Evolutionary conservation across 2,329 filamentous ascomycete species (phyloP).

Genomic region (Aspergillus pseudoterreus): DNA sequence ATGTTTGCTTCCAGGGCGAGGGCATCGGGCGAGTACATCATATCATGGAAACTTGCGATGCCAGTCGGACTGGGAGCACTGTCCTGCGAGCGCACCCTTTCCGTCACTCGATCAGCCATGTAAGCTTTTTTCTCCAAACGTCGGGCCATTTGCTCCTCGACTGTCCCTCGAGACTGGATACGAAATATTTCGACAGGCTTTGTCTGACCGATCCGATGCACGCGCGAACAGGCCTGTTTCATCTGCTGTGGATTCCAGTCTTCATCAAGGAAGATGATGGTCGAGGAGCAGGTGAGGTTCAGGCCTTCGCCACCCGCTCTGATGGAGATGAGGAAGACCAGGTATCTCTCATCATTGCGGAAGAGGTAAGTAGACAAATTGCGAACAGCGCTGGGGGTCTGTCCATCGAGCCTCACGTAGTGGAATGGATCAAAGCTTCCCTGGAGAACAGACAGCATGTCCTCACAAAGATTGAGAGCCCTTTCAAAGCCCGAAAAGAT

Average conservation of each 20-base stretch:
- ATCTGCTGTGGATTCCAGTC: slow-evolving; percentile 55
- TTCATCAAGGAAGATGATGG: slow-evolving; percentile 56
- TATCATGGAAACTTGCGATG: not conserved
- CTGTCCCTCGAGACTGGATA: slow-evolving; percentile 54
- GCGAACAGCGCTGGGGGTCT: slow-evolving; percentile 46
- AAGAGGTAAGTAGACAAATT: slow-evolving; percentile 54
- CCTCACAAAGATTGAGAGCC: slow-evolving; percentile 51
- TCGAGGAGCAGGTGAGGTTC: slow-evolving; percentile 52
- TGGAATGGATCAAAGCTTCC: slow-evolving; percentile 41
- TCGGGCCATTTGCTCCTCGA: slow-evolving; percentile 58
- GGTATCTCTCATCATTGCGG: slow-evolving; percentile 47
- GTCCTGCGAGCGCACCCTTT: slow-evolving; percentile 25
- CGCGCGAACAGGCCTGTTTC: slow-evolving; percentile 52
- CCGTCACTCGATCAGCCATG: slow-evolving; percentile 58
- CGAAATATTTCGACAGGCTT: slow-evolving; percentile 55
- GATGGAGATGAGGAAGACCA: slow-evolving; percentile 55
- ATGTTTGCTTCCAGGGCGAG: not conserved
- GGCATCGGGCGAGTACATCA: not conserved
- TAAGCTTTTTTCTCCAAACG: slow-evolving; percentile 61
- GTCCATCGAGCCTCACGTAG: slow-evolving; percentile 50
- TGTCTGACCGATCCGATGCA: slow-evolving; percentile 54
- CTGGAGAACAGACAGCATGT: slow-evolving; percentile 46
- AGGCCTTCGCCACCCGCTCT: slow-evolving; percentile 55
- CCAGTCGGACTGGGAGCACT: not conserved
- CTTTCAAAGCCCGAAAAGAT: slow-evolving; percentile 56